Evolutionary conservation across 345 rosid genomes (phyloP).

Genomic region (Mercurialis annua): DNA sequence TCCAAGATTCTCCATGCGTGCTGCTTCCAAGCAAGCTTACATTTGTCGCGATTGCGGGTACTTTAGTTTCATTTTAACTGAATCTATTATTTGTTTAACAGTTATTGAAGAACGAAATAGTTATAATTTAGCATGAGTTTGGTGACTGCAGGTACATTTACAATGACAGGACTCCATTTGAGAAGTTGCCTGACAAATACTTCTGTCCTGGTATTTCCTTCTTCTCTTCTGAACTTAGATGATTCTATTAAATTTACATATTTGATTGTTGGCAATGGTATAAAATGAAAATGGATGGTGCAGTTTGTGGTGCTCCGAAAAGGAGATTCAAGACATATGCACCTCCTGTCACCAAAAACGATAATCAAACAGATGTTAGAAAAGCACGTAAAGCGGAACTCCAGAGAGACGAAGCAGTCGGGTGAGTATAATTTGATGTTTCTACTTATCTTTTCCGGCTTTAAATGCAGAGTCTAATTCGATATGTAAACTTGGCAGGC

Average conservation of each 20-base stretch:
- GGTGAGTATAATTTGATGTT: constrained; percentile 33
- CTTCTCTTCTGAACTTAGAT: background rate
- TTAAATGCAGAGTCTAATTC: background rate
- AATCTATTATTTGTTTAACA: background rate
- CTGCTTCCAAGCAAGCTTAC: constrained; percentile 75
- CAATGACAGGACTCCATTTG: constrained; percentile 85
- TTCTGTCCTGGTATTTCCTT: constrained; percentile 68
- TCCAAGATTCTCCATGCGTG: constrained; percentile 72
- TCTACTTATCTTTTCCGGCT: background rate
- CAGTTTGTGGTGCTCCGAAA: constrained; percentile 97
- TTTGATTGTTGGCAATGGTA: background rate
- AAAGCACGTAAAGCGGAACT: constrained; percentile 74
- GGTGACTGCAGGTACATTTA: constrained; percentile 65
- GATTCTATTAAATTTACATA: no score
- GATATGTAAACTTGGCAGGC: constrained; percentile 37
- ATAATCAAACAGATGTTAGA: constrained; percentile 52
- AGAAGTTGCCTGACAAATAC: constrained; percentile 64
- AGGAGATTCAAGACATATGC: constrained; percentile 69
- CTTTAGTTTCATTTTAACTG: background rate
- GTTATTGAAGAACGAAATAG: background rate
- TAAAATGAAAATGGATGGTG: constrained; percentile 11
- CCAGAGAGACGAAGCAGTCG: constrained; percentile 68
- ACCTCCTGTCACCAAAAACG: constrained; percentile 61
- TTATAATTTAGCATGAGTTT: background rate
- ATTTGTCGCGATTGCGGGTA: constrained; percentile 98